Base-by-base conservation (phyloP, 2,329 filamentous ascomycete species). In the Blastomyces parvus region DNA sequence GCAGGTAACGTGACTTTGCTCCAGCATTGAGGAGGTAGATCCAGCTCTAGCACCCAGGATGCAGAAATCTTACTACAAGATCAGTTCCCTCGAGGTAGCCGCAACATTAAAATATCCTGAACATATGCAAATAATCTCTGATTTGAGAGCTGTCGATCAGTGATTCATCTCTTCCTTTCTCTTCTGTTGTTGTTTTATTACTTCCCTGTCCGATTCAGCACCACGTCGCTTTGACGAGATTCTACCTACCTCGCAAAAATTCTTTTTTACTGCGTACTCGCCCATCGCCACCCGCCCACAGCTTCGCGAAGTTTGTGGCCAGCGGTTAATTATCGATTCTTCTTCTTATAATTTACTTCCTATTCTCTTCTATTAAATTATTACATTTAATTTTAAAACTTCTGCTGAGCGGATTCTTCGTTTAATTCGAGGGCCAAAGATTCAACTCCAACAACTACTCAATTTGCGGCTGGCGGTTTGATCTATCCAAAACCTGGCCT, bases 241-340 rank as follows among this genome's bases (percentile, higher is more conserved):
- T 60, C 48, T 60, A 58, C 57, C 57, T 59, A 30, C 25, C 25
- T 59, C 42, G 40, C 57, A 59, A 59, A 59, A 59, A 59, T 59
- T 36, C 33, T 36, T 36, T 36, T 44, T 58, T 58, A 58, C 56
- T 17, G 17, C 8, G 25, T n/a, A 58, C 56, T 58, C 57, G 11
- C 40, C 25, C 57, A 59, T 59, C 57, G 57, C 57, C 57, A 59
- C 57, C 57, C 25, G 14, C 22, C 40, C 57, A 59, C 40, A 48
- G 53, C 57, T 46, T 7, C n/a, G 56, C 14, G 36, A 27, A 42
- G 56, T 13, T 25, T 33, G 33, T 58, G 38, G 22, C n/a, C 57
- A 33, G 38, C 11, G 19, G 40, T 17, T 30, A 25, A 42, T 59
- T 59, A 46, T 59, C 40, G 22, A 61, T 61, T 52, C 30, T 53